These are phyloP conservation scores for Emericellopsis terricola DNA, from an alignment of 495 filamentous ascomycete species.

Conservation along the genomic window DNA sequence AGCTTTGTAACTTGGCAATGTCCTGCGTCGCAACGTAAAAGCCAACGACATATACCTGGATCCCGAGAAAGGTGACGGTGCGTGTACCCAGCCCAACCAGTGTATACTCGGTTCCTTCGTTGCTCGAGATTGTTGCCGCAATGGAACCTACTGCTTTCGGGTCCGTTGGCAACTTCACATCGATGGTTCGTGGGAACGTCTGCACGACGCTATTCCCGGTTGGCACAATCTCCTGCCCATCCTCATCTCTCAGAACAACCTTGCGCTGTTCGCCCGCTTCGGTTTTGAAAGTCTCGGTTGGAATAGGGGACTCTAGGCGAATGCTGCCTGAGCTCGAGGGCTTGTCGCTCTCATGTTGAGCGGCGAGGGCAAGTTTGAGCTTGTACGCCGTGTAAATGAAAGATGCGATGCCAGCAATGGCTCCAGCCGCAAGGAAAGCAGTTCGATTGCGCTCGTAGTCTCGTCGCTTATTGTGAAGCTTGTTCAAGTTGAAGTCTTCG, in stretches of 20 bases:
- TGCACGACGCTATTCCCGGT: slow-evolving; percentile 77
- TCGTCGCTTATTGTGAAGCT: slow-evolving; percentile 17
- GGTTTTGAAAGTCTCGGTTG: slow-evolving; percentile 23
- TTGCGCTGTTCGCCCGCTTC: slow-evolving; percentile 29
- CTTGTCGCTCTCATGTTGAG: slow-evolving; percentile 3
- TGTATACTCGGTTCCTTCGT: slow-evolving; percentile 48
- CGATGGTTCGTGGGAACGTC: slow-evolving; percentile 56
- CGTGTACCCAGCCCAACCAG: slow-evolving; percentile 75
- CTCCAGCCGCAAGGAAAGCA: slow-evolving; percentile 27
- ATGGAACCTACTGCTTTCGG: slow-evolving; percentile 4
- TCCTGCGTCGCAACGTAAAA: slow-evolving; percentile 72
- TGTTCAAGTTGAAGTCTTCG: slow-evolving; percentile 26
- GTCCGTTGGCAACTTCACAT: slow-evolving; percentile 6
- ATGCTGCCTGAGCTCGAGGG: slow-evolving; percentile 10
- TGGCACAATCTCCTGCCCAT: slow-evolving; percentile 47
- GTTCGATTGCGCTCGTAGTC: slow-evolving; percentile 27
- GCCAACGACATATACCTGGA: slow-evolving; percentile 90
- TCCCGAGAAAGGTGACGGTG: slow-evolving; percentile 74
- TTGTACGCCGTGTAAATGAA: slow-evolving; percentile 26
- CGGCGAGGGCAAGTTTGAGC: slow-evolving; percentile 14
- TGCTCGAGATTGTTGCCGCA: slow-evolving; percentile 8
- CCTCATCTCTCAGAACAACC: slow-evolving; percentile 31
- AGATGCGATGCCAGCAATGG: slow-evolving; percentile 26
- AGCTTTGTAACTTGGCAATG: slow-evolving; percentile 35
- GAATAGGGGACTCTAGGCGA: slow-evolving; percentile 26